Evolutionary conservation across 768 basidiomycete genomes (phyloP).

Genomic region (Hemileccinum rubropunctum): DNA sequence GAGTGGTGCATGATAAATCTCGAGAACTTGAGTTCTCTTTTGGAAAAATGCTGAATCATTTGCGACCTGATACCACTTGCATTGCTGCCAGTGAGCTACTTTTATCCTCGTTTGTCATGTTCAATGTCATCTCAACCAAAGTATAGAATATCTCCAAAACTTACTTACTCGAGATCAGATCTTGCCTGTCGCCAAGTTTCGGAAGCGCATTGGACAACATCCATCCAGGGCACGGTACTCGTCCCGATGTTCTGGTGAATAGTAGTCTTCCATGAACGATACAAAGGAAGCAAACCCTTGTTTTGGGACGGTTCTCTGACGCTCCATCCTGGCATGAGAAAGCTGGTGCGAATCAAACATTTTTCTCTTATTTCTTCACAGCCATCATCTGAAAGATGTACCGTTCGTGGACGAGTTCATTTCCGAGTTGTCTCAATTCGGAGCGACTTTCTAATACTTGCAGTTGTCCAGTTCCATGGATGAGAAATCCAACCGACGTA

Average conservation of each 20-base stretch:
- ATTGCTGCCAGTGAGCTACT: no score
- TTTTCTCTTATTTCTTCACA: neutral
- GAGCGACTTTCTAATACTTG: neutral
- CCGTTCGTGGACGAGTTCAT: neutral
- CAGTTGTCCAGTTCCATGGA: neutral
- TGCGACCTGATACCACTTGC: no score
- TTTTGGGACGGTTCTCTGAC: neutral
- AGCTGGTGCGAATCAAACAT: neutral
- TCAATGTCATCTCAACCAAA: no score
- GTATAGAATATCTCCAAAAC: no score
- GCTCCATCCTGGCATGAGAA: conserved; percentile 8
- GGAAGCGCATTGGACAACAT: no score
- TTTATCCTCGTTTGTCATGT: no score
- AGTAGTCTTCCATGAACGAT: neutral
- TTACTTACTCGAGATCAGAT: no score
- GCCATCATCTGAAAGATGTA: neutral
- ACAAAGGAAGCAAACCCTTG: neutral
- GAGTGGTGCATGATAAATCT: neutral
- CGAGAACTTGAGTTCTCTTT: conserved; percentile 9
- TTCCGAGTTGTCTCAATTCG: neutral
- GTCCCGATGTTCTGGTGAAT: no score
- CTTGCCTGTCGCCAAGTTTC: no score
- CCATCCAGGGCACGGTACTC: no score
- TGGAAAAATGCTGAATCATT: conserved; percentile 6
- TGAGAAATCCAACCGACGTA: conserved; percentile 10